These are phyloP conservation scores for Lactifluus echinatus DNA, from an alignment of 768 basidiomycete genomes.

Conservation along the genomic window DNA sequence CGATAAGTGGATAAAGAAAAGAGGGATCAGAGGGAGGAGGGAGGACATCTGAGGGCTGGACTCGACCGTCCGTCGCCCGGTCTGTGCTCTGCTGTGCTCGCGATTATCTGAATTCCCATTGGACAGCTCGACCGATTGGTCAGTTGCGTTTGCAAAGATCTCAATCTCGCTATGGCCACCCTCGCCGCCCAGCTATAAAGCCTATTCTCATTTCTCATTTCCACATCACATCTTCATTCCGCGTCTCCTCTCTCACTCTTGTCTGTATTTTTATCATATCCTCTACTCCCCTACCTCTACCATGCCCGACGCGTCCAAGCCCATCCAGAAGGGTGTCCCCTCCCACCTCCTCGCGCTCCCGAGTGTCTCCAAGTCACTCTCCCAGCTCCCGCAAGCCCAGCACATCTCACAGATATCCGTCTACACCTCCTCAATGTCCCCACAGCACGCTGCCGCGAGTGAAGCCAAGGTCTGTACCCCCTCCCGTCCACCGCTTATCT, in stretches of 20 bases:
- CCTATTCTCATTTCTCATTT: conserved; percentile 21
- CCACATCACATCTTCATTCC: background rate
- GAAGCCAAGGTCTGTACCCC: conserved; percentile 55
- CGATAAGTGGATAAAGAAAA: background rate
- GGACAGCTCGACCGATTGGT: conserved; percentile 17
- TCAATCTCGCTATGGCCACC: conserved; percentile 5
- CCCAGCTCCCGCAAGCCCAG: conserved; percentile 62
- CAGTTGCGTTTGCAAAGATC: too few relatives aligned
- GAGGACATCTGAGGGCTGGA: conserved; percentile 16
- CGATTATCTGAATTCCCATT: conserved; percentile 10
- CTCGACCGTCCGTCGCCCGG: too few relatives aligned
- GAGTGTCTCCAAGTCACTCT: conserved; percentile 60
- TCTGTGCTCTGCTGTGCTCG: too few relatives aligned
- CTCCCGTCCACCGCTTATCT: background rate
- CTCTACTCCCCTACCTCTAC: conserved; percentile 17
- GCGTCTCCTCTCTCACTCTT: conserved; percentile 17
- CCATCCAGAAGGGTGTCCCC: conserved; percentile 26
- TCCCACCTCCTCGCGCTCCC: conserved; percentile 62
- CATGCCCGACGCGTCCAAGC: conserved; percentile 34
- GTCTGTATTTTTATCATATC: conserved; percentile 11
- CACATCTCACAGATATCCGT: conserved; percentile 57
- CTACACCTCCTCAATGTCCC: conserved; percentile 57
- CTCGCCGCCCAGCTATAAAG: conserved; percentile 23
- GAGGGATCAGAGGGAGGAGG: background rate
- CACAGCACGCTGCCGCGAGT: conserved; percentile 58